Percentiles rank a stretch among this genome's conserved stretches.
These are phyloP conservation scores for Penicillium coffeae DNA, from an alignment of 495 filamentous ascomycete genomes.

Conservation along the genomic window DNA sequence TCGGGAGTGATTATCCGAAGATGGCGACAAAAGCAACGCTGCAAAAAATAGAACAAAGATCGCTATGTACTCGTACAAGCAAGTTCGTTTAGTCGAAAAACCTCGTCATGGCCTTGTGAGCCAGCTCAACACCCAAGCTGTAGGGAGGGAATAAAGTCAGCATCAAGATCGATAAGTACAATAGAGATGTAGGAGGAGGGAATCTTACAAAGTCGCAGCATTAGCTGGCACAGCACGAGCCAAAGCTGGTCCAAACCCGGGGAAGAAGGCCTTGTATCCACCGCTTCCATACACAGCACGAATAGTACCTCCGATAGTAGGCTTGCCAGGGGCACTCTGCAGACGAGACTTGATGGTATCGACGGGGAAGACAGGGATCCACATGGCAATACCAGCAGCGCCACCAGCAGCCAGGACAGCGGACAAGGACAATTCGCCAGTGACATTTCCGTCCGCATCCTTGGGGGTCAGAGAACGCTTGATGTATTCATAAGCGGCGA, in stretches of 20 bases:
- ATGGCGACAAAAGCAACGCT: conserved; percentile 9
- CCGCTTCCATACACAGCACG: conserved; percentile 72
- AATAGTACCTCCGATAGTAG: conserved; percentile 77
- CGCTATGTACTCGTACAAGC: background rate
- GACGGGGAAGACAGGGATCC: conserved; percentile 96
- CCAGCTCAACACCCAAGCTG: conserved; percentile 71
- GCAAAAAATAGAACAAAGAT: conserved; percentile 2
- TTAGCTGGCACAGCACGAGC: conserved; percentile 93
- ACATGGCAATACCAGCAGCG: conserved; percentile 94
- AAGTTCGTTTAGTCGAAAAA: conserved; percentile 44
- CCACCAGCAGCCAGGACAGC: conserved; percentile 88
- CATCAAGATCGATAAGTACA: no score
- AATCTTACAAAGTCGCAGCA: conserved; percentile 62
- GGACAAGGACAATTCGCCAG: conserved; percentile 64
- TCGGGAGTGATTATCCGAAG: conserved; percentile 1
- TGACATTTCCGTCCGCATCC: conserved; percentile 70
- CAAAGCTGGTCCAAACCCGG: conserved; percentile 89
- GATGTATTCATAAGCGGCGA: conserved; percentile 93
- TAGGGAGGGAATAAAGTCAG: conserved; percentile 17
- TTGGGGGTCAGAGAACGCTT: conserved; percentile 84
- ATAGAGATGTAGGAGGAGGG: background rate
- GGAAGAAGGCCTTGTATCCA: conserved; percentile 93
- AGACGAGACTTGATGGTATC: conserved; percentile 94
- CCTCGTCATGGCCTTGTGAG: conserved; percentile 78
- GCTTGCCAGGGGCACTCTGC: conserved; percentile 86